Evolutionary conservation across 2,329 filamentous ascomycete genomes (phyloP), one percentile per base, ranked within the genome.

Genomic region (Amesomyces nigricolor): DNA sequence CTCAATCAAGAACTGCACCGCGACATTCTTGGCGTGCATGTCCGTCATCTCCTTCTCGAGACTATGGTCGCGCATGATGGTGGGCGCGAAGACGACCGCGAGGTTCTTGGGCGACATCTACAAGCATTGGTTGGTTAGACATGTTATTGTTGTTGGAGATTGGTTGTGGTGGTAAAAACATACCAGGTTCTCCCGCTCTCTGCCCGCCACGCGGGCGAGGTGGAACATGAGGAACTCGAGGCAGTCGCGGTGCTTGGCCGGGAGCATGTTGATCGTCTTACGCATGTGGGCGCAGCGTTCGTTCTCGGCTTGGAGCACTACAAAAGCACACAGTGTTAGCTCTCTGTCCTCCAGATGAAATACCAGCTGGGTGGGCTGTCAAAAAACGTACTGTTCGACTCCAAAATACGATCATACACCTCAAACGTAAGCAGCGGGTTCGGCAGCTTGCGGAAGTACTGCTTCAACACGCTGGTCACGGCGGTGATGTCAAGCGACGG

Each of bases 21-120:
- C 90, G 61, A 87, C 80, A 64, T 96, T 95, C 79, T 97, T 96
- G 64, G 86, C 82, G 68, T 94, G 88, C 78, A 96, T 95, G 69
- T 99, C 94, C 30, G 86, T 92, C 85, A 99, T 95, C 71, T 99
- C 94, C 58, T 91, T 85, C 70, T 95, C 90, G 58, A 97, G 81
- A 66, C 87, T 92, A 67, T 85, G 80, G 54, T 95, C 91, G 63
- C 92, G 83, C 89, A 99, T 95, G 64, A 99, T 95, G 1, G 94
- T 99, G 7, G 94, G 94, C 8, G 94, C 94, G 69, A 99, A 99
- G 38, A 99, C 94, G 42, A 99, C 94, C 3, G 94, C 91, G 58
- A 97, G 75, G 68, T 99, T 99, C 73, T 95, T 89, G 54, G 92
- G 89, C 22, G 90, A 96, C 94, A 99, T 99, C 84, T 89, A 58